Conservation (phyloP, 139 green algal genomes). For the Asterochloris sp. region DNA sequence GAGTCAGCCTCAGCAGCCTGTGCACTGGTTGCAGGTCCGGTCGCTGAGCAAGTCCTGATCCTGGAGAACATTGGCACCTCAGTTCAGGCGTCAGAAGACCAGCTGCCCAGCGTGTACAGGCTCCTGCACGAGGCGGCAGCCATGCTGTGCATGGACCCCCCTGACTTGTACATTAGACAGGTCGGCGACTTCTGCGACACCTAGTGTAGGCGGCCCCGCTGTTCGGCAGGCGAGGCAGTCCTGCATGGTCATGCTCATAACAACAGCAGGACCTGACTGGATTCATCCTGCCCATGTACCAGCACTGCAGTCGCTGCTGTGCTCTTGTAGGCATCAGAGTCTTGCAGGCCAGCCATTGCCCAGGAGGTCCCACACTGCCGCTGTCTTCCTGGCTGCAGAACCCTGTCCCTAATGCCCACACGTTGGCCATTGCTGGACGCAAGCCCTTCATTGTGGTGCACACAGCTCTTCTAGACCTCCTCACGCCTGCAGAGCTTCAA, state of each 20-base stretch:
- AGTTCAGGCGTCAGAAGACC: conserved; percentile 68
- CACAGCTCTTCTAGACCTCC: conserved; percentile 91
- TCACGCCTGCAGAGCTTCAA: conserved; percentile 84
- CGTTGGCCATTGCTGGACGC: conserved; percentile 83
- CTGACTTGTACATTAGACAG: conserved; percentile 87
- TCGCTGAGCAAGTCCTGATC: conserved; percentile 82
- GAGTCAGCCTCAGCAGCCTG: not conserved
- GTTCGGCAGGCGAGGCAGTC: too few relatives aligned
- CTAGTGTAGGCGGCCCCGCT: not conserved
- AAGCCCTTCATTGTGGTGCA: conserved; percentile 95
- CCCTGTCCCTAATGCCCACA: conserved; percentile 92
- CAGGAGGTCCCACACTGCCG: too few relatives aligned
- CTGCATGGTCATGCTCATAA: too few relatives aligned
- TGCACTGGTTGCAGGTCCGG: conserved; percentile 45
- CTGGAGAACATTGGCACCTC: conserved; percentile 92
- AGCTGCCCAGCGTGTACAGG: conserved; percentile 80
- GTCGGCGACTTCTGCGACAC: not conserved
- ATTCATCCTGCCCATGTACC: not conserved
- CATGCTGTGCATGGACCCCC: conserved; percentile 75
- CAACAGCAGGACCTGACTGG: too few relatives aligned
- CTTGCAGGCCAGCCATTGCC: not conserved
- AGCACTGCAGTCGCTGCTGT: not conserved
- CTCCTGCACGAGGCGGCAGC: conserved; percentile 70
- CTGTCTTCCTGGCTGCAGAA: conserved; percentile 46
- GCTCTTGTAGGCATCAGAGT: not conserved